Conservation (phyloP, 768 basidiomycete genomes). For the Crucibulum laeve region DNA sequence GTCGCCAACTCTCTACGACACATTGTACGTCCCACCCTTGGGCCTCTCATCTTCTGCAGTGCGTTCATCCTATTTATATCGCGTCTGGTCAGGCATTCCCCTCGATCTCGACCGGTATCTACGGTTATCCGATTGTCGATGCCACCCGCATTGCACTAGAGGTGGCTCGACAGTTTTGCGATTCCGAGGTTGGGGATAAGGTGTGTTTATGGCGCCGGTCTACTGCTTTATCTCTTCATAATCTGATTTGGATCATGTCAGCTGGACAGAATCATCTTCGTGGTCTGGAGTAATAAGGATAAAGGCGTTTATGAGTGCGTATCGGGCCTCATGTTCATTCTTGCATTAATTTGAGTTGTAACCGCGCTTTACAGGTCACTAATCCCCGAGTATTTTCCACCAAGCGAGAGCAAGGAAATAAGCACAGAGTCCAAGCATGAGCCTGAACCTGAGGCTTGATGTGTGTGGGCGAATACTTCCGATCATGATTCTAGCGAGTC, state of each 20-base stretch:
- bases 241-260: conserved; percentile 13
- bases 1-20: conserved; percentile 55
- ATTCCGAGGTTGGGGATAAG: conserved; percentile 44
- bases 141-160: conserved; percentile 70
- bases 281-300: conserved; percentile 67
- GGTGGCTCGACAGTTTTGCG: conserved; percentile 51
- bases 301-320: conserved; percentile 62
- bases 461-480: too few species aligned
- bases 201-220: conserved; percentile 24
- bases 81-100: conserved; percentile 65
- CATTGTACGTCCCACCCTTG: conserved; percentile 42
- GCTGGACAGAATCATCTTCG: conserved; percentile 74
- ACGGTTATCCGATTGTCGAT: conserved; percentile 70
- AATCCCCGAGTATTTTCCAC: conserved; percentile 65
- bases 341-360: conserved; percentile 4
- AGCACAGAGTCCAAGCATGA: not conserved
- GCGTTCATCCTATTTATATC: too few species aligned
- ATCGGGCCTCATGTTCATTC: not conserved
- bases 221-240: conserved; percentile 1
- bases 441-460: not conserved
- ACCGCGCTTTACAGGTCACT: conserved; percentile 26
- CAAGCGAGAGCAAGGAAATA: conserved; percentile 10
- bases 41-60: not conserved
- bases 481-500: too few species aligned
- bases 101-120: conserved; percentile 75